Evolutionary conservation across 768 basidiomycete species (phyloP).

Genomic region (Rhizopogon roseolus): DNA sequence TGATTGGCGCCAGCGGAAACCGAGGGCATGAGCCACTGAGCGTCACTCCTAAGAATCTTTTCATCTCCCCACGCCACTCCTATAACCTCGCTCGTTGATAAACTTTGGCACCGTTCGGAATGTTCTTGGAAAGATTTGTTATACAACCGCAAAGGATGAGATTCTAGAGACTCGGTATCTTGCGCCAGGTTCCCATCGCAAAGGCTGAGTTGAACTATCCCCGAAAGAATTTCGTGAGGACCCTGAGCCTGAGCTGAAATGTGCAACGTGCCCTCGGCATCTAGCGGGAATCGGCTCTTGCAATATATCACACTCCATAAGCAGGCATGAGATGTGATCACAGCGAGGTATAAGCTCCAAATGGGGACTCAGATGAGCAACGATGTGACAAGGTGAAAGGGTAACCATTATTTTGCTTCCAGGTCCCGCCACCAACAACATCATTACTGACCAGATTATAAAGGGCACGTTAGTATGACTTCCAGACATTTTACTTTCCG

Average conservation of each 20-base stretch:
- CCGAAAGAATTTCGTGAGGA: not conserved
- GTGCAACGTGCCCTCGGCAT: conserved; percentile 19
- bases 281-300: conserved; percentile 11
- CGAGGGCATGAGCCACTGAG: no score
- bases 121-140: not conserved
- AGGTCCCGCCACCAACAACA: conserved; percentile 8
- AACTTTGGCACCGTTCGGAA: no score
- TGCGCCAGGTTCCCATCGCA: not conserved
- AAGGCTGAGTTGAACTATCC: not conserved
- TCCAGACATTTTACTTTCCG: not conserved
- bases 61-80: no score
- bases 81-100: no score
- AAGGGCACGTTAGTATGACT: conserved; percentile 10
- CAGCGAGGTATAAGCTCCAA: conserved; percentile 14
- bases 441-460: conserved; percentile 15
- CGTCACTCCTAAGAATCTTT: no score
- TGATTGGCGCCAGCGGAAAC: no score
- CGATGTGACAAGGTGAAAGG: conserved; percentile 21
- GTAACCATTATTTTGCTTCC: conserved; percentile 4
- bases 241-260: conserved; percentile 1
- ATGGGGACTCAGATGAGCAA: conserved; percentile 8
- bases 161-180: not conserved
- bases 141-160: not conserved
- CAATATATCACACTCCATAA: conserved; percentile 11
- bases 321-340: conserved; percentile 21